These are phyloP conservation scores for Aspergillus saccharolyticus DNA, from an alignment of 495 filamentous ascomycete species.

Conservation along the genomic window DNA sequence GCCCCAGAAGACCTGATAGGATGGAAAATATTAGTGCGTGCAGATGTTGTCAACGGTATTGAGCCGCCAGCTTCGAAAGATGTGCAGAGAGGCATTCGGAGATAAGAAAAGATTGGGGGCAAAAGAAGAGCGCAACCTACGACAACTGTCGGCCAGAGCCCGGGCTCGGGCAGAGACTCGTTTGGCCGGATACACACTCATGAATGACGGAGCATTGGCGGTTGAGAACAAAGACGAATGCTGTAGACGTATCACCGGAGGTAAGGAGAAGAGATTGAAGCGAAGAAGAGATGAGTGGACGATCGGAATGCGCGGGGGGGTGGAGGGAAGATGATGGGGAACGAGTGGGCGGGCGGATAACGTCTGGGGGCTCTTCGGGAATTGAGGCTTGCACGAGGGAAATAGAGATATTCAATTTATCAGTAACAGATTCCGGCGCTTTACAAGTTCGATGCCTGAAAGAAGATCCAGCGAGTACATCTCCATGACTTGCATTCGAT, in stretches of 20 bases:
- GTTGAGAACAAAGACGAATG: constrained; percentile 1
- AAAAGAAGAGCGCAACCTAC: constrained; percentile 24
- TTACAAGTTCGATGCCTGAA: no score
- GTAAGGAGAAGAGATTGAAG: constrained; percentile 9
- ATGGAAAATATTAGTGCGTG: not conserved
- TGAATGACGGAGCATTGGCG: constrained; percentile 38
- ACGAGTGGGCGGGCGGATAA: not conserved
- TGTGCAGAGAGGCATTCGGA: not conserved
- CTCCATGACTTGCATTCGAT: no score
- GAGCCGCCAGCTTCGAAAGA: not conserved
- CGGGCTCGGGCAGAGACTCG: constrained; percentile 41
- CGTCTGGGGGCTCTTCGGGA: not conserved
- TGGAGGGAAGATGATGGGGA: not conserved
- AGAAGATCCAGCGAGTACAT: no score
- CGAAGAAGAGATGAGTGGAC: constrained; percentile 6
- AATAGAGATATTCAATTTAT: not conserved
- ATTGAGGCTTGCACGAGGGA: not conserved
- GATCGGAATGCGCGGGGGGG: not conserved
- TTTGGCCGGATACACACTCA: constrained; percentile 39
- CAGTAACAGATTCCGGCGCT: not conserved
- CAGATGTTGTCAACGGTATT: not conserved
- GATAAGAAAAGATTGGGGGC: constrained; percentile 20
- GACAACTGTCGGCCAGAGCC: constrained; percentile 32
- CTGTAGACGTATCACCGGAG: not conserved
- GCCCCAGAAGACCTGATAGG: not conserved